phyloP scores from a whole-genome alignment of 2,329 filamentous ascomycete species.

The Aspergillus sp. region DNA sequence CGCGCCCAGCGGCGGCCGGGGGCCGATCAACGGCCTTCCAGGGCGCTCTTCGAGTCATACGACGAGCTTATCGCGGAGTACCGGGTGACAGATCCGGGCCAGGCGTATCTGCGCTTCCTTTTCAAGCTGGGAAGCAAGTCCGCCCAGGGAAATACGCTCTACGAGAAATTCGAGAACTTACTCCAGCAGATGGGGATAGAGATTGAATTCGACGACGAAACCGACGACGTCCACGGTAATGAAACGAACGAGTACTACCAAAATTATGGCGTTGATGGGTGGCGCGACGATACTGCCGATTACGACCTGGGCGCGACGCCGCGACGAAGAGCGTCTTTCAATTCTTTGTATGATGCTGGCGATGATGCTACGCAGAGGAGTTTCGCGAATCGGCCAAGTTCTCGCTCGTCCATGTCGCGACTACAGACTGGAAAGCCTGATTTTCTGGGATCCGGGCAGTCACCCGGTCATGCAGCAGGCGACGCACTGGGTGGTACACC shows the following conservation, averaged over 20 bases:
- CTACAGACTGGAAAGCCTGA: conserved; percentile 28
- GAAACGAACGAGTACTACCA: conserved; percentile 20
- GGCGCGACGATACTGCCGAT: conserved; percentile 11
- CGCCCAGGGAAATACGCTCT: conserved; percentile 49
- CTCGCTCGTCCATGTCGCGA: conserved; percentile 36
- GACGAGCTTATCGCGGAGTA: conserved; percentile 63
- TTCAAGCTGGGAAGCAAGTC: conserved; percentile 62
- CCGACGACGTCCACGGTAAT: conserved; percentile 27
- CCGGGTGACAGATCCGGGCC: conserved; percentile 63
- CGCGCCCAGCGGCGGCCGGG: conserved; percentile 59
- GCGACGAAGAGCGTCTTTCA: conserved; percentile 46
- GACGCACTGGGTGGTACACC: conserved; percentile 13
- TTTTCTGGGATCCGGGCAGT: conserved; percentile 18
- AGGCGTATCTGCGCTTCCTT: conserved; percentile 66
- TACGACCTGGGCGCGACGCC: conserved; percentile 14
- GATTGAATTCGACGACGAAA: conserved; percentile 49
- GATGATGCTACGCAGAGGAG: conserved; percentile 42
- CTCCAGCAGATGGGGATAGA: conserved; percentile 62
- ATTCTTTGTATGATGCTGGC: conserved; percentile 42
- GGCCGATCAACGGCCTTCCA: conserved; percentile 58
- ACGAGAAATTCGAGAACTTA: conserved; percentile 61
- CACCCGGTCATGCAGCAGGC: conserved; percentile 8
- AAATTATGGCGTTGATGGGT: conserved; percentile 15
- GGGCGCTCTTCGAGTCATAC: conserved; percentile 73
- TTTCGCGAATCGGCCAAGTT: conserved; percentile 29